These are phyloP conservation scores for Pseudozyma pruni DNA, from an alignment of 1,284 basidiomycete species.

Conservation along the genomic window DNA sequence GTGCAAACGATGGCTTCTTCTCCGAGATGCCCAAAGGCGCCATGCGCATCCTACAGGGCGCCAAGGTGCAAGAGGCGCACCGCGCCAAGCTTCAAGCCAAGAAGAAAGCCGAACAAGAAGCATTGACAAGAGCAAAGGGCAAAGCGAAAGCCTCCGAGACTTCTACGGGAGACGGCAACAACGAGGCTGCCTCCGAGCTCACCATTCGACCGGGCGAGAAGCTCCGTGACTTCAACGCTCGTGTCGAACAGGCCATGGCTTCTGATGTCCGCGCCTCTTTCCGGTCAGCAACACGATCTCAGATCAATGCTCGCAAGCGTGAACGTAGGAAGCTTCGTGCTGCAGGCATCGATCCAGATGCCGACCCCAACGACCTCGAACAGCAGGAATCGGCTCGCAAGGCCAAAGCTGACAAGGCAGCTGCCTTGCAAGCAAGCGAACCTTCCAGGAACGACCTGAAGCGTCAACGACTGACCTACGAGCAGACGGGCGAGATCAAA, in stretches of 20 bases:
- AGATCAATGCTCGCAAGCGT: conserved; percentile 54
- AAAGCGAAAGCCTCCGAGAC: conserved; percentile 26
- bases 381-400: conserved; percentile 37
- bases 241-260: conserved; percentile 60
- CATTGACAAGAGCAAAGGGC: conserved; percentile 34
- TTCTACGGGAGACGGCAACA: neutral
- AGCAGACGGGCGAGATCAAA: conserved; percentile 49
- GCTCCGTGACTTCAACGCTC: conserved; percentile 60
- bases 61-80: conserved; percentile 52
- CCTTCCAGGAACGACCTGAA: conserved; percentile 46
- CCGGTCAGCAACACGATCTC: conserved; percentile 42
- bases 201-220: conserved; percentile 61
- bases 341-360: conserved; percentile 43
- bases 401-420: conserved; percentile 49
- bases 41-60: conserved; percentile 55
- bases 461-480: conserved; percentile 40
- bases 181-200: conserved; percentile 23
- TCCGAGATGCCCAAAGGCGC: conserved; percentile 57
- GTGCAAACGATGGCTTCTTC: conserved; percentile 38
- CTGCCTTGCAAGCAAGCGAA: conserved; percentile 40
- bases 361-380: conserved; percentile 26
- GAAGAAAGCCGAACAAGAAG: conserved; percentile 24
- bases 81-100: conserved; percentile 30
- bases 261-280: conserved; percentile 49
- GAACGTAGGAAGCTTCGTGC: conserved; percentile 41